phyloP scores from a whole-genome alignment of 768 basidiomycete genomes.

The Rubroboletus pulcherrimus region DNA sequence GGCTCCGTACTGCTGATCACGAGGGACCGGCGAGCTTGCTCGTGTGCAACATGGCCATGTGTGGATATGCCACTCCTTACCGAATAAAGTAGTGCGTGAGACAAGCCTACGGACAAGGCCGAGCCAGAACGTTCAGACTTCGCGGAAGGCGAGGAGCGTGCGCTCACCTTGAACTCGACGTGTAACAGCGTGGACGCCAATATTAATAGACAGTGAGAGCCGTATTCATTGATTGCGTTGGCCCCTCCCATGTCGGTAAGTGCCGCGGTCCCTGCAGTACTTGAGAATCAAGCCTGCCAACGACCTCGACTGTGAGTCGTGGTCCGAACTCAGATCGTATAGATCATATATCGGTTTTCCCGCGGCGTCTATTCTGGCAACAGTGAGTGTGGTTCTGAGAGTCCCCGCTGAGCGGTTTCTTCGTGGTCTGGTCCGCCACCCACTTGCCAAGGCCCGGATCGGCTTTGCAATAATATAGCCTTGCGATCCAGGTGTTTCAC shows the following conservation, averaged over 20 bases:
- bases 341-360: not conserved
- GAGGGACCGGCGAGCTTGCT: not conserved
- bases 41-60: not conserved
- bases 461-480: not conserved
- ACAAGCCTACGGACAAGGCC: not conserved
- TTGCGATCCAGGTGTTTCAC: not conserved
- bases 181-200: not conserved
- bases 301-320: not conserved
- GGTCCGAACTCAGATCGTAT: not conserved
- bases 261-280: not conserved
- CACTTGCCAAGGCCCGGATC: not conserved
- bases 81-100: not conserved
- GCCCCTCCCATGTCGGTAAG: not conserved
- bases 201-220: constrained; percentile 11
- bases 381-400: not conserved
- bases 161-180: not conserved
- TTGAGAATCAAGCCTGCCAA: not conserved
- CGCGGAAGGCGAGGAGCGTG: not conserved
- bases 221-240: not conserved
- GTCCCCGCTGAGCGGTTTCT: not conserved
- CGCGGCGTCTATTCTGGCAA: constrained; percentile 1
- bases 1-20: not conserved
- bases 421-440: not conserved
- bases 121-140: not conserved
- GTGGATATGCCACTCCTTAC: not conserved